Evolutionary conservation across 495 filamentous ascomycete species (phyloP).

Genomic region (Hamigera avellanea): DNA sequence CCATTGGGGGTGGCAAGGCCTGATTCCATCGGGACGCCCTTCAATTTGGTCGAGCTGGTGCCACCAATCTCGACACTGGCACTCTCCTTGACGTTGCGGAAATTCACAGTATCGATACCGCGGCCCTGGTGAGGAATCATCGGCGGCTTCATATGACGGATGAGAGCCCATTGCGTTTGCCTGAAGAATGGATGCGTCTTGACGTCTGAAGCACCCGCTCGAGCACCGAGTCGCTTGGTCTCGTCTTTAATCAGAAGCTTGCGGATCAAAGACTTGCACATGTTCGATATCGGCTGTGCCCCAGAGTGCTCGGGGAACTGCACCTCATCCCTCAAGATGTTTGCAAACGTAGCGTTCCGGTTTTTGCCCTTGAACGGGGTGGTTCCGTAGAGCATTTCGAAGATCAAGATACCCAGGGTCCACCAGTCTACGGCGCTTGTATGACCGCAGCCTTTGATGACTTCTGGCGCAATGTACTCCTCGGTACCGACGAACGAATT

Average conservation of each 20-base stretch:
- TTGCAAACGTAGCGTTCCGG: slow-evolving; percentile 93
- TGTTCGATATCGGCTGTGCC: slow-evolving; percentile 73
- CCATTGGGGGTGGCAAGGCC: slow-evolving; percentile 75
- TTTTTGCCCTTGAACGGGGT: slow-evolving; percentile 99
- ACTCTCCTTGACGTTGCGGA: slow-evolving; percentile 94
- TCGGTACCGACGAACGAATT: slow-evolving; percentile 98
- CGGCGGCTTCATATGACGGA: slow-evolving; percentile 96
- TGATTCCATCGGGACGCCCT: slow-evolving; percentile 76
- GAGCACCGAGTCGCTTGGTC: slow-evolving; percentile 83
- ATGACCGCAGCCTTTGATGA: slow-evolving; percentile 96
- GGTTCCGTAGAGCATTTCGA: slow-evolving; percentile 98
- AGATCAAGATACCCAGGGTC: slow-evolving; percentile 93
- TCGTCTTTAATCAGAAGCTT: slow-evolving; percentile 98
- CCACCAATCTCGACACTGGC: slow-evolving; percentile 85
- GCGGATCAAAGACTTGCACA: slow-evolving; percentile 93
- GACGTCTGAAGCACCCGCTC: slow-evolving; percentile 92
- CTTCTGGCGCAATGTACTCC: slow-evolving; percentile 96
- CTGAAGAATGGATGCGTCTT: slow-evolving; percentile 96
- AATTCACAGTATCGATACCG: slow-evolving; percentile 89
- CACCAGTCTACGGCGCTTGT: slow-evolving; percentile 99
- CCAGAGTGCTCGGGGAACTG: slow-evolving; percentile 84
- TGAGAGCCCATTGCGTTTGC: slow-evolving; percentile 88
- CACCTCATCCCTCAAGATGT: slow-evolving; percentile 91
- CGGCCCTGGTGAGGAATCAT: slow-evolving; percentile 91
- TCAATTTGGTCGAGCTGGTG: slow-evolving; percentile 41